Percentiles rank a stretch among this genome's conserved stretches.
These are phyloP conservation scores for Arthrobotrys sphaeroides DNA, from an alignment of 2,329 filamentous ascomycete species.

Conservation along the genomic window DNA sequence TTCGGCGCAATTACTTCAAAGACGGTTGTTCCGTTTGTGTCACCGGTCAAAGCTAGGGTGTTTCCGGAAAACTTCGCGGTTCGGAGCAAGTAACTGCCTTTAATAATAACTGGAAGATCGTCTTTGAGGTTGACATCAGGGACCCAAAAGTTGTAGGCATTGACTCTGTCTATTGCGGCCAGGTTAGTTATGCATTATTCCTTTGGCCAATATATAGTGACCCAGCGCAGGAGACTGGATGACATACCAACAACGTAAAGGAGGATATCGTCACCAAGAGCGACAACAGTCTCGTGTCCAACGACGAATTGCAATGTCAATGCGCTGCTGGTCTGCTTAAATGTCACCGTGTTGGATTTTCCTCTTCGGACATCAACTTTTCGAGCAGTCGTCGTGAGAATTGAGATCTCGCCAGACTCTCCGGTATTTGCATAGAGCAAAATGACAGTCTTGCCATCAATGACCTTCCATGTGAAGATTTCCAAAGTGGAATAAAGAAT, in stretches of 20 bases:
- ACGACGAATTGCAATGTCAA: slow-evolving; percentile 60
- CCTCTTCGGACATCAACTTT: slow-evolving; percentile 60
- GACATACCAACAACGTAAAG: slow-evolving; percentile 67
- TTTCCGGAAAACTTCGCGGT: slow-evolving; percentile 68
- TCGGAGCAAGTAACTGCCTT: slow-evolving; percentile 73
- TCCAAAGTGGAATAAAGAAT: slow-evolving; percentile 76
- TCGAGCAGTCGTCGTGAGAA: slow-evolving; percentile 59
- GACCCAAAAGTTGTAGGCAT: slow-evolving; percentile 76
- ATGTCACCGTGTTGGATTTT: slow-evolving; percentile 61
- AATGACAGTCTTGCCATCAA: slow-evolving; percentile 69
- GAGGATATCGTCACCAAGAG: slow-evolving; percentile 65
- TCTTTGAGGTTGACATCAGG: slow-evolving; percentile 63
- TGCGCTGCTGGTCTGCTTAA: slow-evolving; percentile 57
- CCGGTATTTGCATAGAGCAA: slow-evolving; percentile 72
- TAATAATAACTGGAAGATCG: slow-evolving; percentile 66
- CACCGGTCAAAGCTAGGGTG: slow-evolving; percentile 72
- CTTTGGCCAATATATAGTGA: too few relatives aligned
- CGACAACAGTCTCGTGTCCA: slow-evolving; percentile 65
- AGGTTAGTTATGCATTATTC: slow-evolving; percentile 53
- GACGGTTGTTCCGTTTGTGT: slow-evolving; percentile 75
- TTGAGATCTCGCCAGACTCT: slow-evolving; percentile 72
- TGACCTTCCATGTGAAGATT: slow-evolving; percentile 75
- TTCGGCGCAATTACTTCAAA: slow-evolving; percentile 73
- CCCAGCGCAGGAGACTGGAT: slow-evolving; percentile 58
- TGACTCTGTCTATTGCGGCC: slow-evolving; percentile 67